phyloP scores from a whole-genome alignment of 2,329 filamentous ascomycete species.

The Dactylonectria estremocensis region DNA sequence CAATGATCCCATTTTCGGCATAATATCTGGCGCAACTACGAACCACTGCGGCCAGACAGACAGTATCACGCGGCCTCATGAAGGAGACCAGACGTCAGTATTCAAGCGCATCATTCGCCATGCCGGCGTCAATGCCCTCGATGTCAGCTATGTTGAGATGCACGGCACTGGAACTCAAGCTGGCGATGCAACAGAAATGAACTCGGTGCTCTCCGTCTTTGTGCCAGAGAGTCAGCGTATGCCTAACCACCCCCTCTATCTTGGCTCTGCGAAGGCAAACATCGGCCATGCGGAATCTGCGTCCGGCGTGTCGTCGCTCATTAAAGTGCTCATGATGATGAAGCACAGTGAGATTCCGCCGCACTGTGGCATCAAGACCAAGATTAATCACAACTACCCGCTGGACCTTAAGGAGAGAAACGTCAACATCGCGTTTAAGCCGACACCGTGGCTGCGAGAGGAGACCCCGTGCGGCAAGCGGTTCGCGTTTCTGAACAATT shows the following conservation, averaged over 20 bases:
- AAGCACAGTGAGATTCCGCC: conserved; percentile 75
- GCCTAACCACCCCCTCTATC: conserved; percentile 66
- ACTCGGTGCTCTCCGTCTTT: conserved; percentile 75
- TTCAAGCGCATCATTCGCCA: conserved; percentile 80
- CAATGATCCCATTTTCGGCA: conserved; percentile 42
- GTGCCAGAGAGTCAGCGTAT: conserved; percentile 63
- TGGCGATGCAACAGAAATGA: conserved; percentile 87
- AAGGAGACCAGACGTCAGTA: conserved; percentile 79
- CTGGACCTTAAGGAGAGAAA: conserved; percentile 70
- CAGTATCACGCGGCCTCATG: conserved; percentile 88
- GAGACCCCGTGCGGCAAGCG: conserved; percentile 60
- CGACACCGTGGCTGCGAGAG: conserved; percentile 65
- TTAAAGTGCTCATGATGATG: conserved; percentile 77
- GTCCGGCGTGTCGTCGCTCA: conserved; percentile 73
- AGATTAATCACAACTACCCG: conserved; percentile 74
- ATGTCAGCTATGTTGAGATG: conserved; percentile 90
- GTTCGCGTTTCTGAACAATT: conserved; percentile 76
- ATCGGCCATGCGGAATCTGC: conserved; percentile 75
- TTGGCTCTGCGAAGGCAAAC: conserved; percentile 76
- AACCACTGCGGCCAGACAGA: conserved; percentile 65
- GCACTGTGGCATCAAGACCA: conserved; percentile 77
- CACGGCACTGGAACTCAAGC: conserved; percentile 92
- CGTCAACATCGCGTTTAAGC: conserved; percentile 70
- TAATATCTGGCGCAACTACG: conserved; percentile 40
- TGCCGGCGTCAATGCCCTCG: conserved; percentile 81